Evolutionary conservation across 1,284 basidiomycete genomes (phyloP).

Genomic region (Rhodotorula glutinis): DNA sequence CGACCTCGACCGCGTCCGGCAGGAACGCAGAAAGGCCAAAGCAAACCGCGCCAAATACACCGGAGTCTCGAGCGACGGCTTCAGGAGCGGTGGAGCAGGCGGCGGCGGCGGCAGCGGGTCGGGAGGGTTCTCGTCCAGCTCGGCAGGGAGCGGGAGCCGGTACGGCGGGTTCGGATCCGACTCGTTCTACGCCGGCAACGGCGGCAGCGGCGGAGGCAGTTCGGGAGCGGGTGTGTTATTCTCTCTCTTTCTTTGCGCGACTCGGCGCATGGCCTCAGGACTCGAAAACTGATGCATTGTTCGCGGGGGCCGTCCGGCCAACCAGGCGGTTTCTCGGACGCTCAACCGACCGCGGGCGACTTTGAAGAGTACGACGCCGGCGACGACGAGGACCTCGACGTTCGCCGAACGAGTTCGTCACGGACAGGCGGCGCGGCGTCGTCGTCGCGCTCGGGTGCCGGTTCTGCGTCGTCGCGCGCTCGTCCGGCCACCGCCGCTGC

Average conservation of each 20-base stretch:
- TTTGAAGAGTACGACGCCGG: conserved; percentile 98
- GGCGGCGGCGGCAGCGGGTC: conserved; percentile 55
- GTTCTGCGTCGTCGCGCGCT: conserved; percentile 46
- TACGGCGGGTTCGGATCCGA: conserved; percentile 84
- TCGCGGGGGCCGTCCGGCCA: no score
- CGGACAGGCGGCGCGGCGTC: conserved; percentile 49
- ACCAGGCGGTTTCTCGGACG: conserved; percentile 24
- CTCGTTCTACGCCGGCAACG: conserved; percentile 44
- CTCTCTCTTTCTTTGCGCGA: background rate
- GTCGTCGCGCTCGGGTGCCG: conserved; percentile 47
- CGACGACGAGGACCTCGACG: conserved; percentile 69
- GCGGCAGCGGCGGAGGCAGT: background rate
- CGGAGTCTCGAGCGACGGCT: conserved; percentile 76
- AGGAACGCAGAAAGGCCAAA: conserved; percentile 89
- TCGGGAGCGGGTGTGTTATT: background rate
- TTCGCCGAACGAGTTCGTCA: background rate
- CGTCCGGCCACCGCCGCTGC: conserved; percentile 14
- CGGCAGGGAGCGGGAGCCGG: no score
- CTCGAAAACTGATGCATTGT: no score
- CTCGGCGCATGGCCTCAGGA: no score
- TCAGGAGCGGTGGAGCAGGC: conserved; percentile 39
- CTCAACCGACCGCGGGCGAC: conserved; percentile 38
- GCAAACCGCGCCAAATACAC: conserved; percentile 87
- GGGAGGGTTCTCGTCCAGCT: conserved; percentile 46
- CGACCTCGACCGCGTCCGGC: conserved; percentile 86